Conservation (phyloP, 768 basidiomycete species). For the Mycena pura region DNA sequence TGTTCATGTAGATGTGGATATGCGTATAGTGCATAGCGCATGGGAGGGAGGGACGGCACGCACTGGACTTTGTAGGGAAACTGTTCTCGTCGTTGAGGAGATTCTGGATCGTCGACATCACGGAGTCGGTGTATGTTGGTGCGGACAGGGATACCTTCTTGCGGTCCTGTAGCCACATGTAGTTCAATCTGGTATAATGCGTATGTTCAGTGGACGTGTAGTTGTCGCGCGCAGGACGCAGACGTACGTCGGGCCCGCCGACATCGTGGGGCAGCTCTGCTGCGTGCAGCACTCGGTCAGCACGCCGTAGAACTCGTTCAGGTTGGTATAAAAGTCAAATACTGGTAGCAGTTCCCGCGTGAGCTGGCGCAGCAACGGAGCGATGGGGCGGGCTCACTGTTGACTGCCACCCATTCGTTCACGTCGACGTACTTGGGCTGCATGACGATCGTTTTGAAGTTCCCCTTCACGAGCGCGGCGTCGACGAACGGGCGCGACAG, state of each 20-base stretch:
- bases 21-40: too few species aligned
- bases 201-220: neutral
- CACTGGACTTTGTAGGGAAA: slow-evolving; percentile 96
- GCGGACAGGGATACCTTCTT: slow-evolving; percentile 89
- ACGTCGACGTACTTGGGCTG: slow-evolving; percentile 94
- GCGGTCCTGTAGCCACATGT: slow-evolving; percentile 92
- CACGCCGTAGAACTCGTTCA: slow-evolving; percentile 96
- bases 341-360: slow-evolving; percentile 53
- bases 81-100: slow-evolving; percentile 92
- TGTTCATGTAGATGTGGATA: too few species aligned
- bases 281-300: slow-evolving; percentile 93
- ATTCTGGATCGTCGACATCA: slow-evolving; percentile 97
- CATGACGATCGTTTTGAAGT: slow-evolving; percentile 98
- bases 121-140: slow-evolving; percentile 96
- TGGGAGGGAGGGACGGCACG: slow-evolving; percentile 34
- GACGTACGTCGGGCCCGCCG: slow-evolving; percentile 82
- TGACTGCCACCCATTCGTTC: slow-evolving; percentile 97
- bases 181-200: slow-evolving; percentile 72
- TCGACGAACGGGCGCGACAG: slow-evolving; percentile 95
- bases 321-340: slow-evolving; percentile 96
- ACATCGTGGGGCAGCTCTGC: slow-evolving; percentile 90
- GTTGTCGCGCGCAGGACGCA: neutral
- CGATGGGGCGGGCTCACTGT: slow-evolving; percentile 61
- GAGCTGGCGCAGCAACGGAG: neutral
- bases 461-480: slow-evolving; percentile 94